Base-by-base conservation (phyloP, 768 basidiomycete species). In the Tulasnella sp. region DNA sequence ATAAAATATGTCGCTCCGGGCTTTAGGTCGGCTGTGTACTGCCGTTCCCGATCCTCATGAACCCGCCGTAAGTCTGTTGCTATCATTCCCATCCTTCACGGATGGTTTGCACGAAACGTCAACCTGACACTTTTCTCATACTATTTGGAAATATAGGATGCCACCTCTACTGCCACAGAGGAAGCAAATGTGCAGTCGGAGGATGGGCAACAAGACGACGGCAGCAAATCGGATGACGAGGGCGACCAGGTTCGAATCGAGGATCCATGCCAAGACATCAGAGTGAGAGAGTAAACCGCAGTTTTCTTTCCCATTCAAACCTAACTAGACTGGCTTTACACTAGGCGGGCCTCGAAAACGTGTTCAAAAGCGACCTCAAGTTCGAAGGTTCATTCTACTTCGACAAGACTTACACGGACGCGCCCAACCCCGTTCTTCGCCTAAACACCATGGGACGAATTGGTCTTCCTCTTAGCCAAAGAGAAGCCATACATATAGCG, bases 401-500 rank as follows among this genome's bases (percentile, higher is more conserved):
- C 86, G 76, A 81, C 81, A 60, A 79, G 37, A 58, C 83, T 3
- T 85, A 84, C 31, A 74, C 84, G 9, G 74, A 85, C 9, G 86
- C 87, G 11, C 88, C 87, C 0, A 89, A 89, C 83, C 89, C 89
- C 4, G 84, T 84, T 48, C 83, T 90, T 1, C 77, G 81, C 28
- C 85, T 89, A 44, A 85, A 85, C 1, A 87, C 86, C 22, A 73
- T 89, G 31, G 89, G 90, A 0, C 50, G 84, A n/a, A 81, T 90
- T 46, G 88, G 87, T 0, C 85, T 89, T 31, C 89, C 90, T 3
- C 84, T 90, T 1, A 87, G 83, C 64, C 80, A 83, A 48, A 84
- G 86, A 3, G 88, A 88, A 41, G 89, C 89, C 1, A 84, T 85
- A 50, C 74, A 83, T 1, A 85, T 90, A 88, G 87, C 64, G 34